A percentile compares a stretch with the other conserved stretches of the same genome.
Conservation (phyloP, 768 basidiomycete species). For the Boletus rubescentipes region DNA sequence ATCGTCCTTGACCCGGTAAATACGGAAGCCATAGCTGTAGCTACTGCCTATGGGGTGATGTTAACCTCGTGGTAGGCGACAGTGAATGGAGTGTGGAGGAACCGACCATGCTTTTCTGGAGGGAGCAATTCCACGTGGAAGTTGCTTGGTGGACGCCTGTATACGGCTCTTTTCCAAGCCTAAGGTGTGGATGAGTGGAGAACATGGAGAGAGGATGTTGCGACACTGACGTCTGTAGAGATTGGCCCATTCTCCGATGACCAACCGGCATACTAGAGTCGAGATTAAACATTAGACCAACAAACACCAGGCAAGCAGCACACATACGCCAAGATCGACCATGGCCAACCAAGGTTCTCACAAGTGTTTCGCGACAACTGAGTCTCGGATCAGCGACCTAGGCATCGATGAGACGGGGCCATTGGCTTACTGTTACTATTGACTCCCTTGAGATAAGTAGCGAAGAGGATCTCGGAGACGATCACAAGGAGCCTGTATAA, state of each 20-base stretch:
- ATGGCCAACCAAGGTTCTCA: neutral
- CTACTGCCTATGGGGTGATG: constrained; percentile 41
- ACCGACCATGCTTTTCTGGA: constrained; percentile 56
- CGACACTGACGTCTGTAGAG: constrained; percentile 28
- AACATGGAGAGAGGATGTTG: neutral
- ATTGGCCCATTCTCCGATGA: constrained; percentile 6
- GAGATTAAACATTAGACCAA: neutral
- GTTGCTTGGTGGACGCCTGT: constrained; percentile 53
- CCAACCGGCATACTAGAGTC: constrained; percentile 9
- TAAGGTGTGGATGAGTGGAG: constrained; percentile 23
- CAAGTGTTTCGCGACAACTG: neutral
- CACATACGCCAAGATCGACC: constrained; percentile 16
- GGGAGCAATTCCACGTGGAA: constrained; percentile 61
- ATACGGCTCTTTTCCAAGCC: constrained; percentile 62
- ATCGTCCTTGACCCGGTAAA: constrained; percentile 44
- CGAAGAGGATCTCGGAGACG: neutral
- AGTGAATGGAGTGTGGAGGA: constrained; percentile 2
- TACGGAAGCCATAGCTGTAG: constrained; percentile 61
- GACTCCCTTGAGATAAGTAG: neutral
- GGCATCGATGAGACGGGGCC: neutral
- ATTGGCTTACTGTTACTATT: neutral
- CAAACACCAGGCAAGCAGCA: neutral
- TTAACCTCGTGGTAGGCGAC: neutral
- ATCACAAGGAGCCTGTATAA: neutral
- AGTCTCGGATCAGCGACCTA: constrained; percentile 4